Percentiles rank a stretch among this genome's conserved stretches.
These are phyloP conservation scores for Gnaphalium uliginosum DNA, from an alignment of 129 eudicot species.

Conservation along the genomic window DNA sequence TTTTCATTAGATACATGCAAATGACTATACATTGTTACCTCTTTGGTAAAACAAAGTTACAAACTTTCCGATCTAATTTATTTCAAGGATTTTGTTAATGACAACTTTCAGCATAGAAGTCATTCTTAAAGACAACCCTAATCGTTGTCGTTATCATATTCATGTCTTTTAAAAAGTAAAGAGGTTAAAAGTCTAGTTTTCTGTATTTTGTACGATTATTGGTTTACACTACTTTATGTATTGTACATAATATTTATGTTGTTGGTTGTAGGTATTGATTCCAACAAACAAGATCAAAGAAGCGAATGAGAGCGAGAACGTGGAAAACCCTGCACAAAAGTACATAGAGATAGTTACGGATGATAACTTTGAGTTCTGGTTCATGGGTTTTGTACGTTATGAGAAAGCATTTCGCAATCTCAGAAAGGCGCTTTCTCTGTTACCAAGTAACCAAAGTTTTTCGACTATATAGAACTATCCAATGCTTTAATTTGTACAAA, in stretches of 20 bases:
- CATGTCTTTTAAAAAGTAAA: too few relatives aligned
- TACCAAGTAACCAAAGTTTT: constrained; percentile 28
- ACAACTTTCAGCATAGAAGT: too few relatives aligned
- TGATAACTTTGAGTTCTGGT: constrained; percentile 68
- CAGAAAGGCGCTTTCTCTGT: constrained; percentile 40
- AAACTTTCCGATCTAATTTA: neutral
- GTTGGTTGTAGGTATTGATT: constrained; percentile 46
- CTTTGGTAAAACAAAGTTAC: neutral
- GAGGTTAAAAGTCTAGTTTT: too few relatives aligned
- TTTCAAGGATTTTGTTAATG: too few relatives aligned
- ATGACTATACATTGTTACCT: neutral
- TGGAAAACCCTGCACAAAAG: constrained; percentile 48
- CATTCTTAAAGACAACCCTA: too few relatives aligned
- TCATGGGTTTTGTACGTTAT: constrained; percentile 60
- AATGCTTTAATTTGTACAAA: constrained; percentile 2
- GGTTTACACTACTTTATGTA: neutral
- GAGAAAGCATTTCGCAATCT: constrained; percentile 55
- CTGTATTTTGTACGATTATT: neutral
- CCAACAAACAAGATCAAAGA: constrained; percentile 50
- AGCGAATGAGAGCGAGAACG: constrained; percentile 47
- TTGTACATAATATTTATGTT: neutral
- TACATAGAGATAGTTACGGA: constrained; percentile 48
- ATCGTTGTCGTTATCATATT: too few relatives aligned
- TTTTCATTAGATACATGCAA: neutral
- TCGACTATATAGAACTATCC: neutral